phyloP scores from a whole-genome alignment of 208 protist species.

The Crithidia fasciculata region DNA sequence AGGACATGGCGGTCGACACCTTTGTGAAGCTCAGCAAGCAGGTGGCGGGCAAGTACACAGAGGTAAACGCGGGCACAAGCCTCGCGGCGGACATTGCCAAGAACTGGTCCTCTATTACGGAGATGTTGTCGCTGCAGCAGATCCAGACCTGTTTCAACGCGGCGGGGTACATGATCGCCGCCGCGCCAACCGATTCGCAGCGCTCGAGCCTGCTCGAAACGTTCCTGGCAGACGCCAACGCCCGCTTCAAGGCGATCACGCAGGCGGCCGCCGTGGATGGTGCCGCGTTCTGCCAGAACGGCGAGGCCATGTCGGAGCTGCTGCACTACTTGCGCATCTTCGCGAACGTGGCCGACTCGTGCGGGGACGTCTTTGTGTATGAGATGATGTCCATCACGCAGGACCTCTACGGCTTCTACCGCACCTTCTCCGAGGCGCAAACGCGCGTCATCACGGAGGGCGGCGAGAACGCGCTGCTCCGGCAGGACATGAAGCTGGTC shows the following conservation, averaged over 20 bases:
- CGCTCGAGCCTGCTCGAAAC: conserved; percentile 61
- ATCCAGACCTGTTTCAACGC: conserved; percentile 98
- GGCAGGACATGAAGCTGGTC: conserved; percentile 69
- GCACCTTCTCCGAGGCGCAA: conserved; percentile 79
- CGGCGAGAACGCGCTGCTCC: conserved; percentile 33
- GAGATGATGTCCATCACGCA: conserved; percentile 95
- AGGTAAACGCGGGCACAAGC: conserved; percentile 24
- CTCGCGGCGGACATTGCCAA: conserved; percentile 95
- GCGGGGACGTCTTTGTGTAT: conserved; percentile 90
- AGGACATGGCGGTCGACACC: conserved; percentile 99
- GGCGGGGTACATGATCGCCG: conserved; percentile 94
- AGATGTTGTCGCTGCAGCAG: conserved; percentile 92
- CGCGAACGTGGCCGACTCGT: conserved; percentile 88
- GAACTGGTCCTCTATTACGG: conserved; percentile 88
- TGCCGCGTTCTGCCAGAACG: conserved; percentile 61
- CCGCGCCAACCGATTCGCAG: conserved; percentile 42
- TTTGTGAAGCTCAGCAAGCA: conserved; percentile 99
- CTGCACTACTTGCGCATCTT: conserved; percentile 96
- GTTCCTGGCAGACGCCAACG: conserved; percentile 94
- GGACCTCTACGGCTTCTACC: conserved; percentile 96
- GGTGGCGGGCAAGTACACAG: conserved; percentile 92
- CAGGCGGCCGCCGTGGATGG: conserved; percentile 49
- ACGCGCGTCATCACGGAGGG: conserved; percentile 23
- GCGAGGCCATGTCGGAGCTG: conserved; percentile 73
- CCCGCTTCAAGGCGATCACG: conserved; percentile 72